phyloP scores from a whole-genome alignment of 164 flowering plant species.

The Stephania yunnanensis region DNA sequence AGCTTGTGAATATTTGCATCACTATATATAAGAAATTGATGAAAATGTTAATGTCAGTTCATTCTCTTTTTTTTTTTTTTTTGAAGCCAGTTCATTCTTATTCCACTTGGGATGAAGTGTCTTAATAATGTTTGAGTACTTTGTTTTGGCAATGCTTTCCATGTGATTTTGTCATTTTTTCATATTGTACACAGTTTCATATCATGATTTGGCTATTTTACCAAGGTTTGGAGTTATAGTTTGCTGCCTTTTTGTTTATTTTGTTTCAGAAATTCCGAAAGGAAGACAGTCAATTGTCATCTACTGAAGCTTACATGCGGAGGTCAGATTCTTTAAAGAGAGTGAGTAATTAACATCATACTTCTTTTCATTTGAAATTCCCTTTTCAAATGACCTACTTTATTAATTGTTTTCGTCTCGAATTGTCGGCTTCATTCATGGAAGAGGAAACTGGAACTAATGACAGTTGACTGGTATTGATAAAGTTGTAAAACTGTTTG shows the following conservation, averaged over 20 bases:
- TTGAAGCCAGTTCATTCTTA: too few species aligned
- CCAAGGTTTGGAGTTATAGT: conserved; percentile 1
- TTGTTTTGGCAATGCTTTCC: neutral
- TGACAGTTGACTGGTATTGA: neutral
- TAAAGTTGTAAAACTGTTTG: too few species aligned
- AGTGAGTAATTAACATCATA: conserved; percentile 35
- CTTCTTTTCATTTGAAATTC: neutral
- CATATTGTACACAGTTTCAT: neutral
- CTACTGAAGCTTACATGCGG: conserved; percentile 78
- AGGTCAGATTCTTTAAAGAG: conserved; percentile 80
- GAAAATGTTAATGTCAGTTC: too few species aligned
- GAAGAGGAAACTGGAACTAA: neutral
- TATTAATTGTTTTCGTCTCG: neutral
- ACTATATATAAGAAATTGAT: too few species aligned
- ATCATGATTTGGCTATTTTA: neutral
- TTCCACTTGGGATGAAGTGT: too few species aligned
- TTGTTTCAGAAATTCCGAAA: conserved; percentile 75
- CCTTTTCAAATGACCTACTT: neutral
- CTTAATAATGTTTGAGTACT: too few species aligned
- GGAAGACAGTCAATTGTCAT: conserved; percentile 78
- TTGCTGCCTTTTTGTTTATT: neutral
- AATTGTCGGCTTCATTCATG: neutral
- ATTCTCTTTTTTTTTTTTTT: too few species aligned
- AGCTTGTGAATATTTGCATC: too few species aligned
- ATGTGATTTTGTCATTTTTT: neutral